Evolutionary conservation across 371 early-diverging fungal genomes (phyloP).

Genomic region (Mucor velutinosus): DNA sequence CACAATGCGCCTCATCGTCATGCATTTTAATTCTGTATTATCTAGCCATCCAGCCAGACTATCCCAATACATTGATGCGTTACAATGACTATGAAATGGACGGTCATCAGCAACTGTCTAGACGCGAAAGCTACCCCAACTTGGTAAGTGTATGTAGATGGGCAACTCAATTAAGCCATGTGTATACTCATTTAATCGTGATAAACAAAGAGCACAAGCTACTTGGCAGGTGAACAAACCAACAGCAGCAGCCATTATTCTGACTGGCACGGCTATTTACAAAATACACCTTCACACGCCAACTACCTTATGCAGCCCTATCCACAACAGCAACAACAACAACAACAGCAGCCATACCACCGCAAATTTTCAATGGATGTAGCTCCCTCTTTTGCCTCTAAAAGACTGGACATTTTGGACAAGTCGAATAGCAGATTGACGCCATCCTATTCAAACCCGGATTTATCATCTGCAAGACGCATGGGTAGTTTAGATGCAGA

Average conservation of each 20-base stretch:
- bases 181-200: neutral
- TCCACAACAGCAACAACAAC: neutral
- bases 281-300: neutral
- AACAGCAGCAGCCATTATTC: neutral
- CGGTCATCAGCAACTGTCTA: slow-evolving; percentile 22
- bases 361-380: slow-evolving; percentile 37
- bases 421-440: slow-evolving; percentile 26
- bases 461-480: slow-evolving; percentile 34
- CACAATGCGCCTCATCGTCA: neutral
- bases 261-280: slow-evolving; percentile 23
- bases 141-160: slow-evolving; percentile 19
- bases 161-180: too few relatives aligned
- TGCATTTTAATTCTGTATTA: neutral
- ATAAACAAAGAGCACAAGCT: slow-evolving; percentile 14
- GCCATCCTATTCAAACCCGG: slow-evolving; percentile 48
- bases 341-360: neutral
- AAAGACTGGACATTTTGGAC: slow-evolving; percentile 27
- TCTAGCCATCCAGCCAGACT: slow-evolving; percentile 7
- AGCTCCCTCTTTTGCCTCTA: slow-evolving; percentile 25
- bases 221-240: slow-evolving; percentile 10
- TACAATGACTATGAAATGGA: slow-evolving; percentile 1
- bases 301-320: slow-evolving; percentile 5
- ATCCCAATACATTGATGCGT: slow-evolving; percentile 6
- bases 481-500: slow-evolving; percentile 28
- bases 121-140: slow-evolving; percentile 47